Evolutionary conservation across 2,329 filamentous ascomycete genomes (phyloP).

Genomic region (Fusarium drepaniforme): DNA sequence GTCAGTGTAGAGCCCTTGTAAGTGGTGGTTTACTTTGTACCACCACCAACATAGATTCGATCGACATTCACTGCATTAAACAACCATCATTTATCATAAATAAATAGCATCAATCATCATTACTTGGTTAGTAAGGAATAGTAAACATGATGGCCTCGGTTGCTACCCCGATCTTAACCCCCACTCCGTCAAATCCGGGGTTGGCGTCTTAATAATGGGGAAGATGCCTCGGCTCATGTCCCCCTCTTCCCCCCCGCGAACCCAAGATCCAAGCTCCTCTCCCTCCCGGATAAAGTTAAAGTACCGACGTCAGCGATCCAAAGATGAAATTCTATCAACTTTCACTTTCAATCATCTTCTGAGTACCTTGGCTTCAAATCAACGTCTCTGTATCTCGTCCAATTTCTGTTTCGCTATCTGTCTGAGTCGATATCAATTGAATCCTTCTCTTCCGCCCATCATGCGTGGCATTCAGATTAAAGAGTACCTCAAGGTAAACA

Average conservation of each 20-base stretch:
- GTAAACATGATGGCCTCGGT: not conserved
- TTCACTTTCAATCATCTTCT: not conserved
- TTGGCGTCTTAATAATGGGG: constrained; percentile 20
- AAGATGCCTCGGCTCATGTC: constrained; percentile 45
- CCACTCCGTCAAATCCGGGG: not conserved
- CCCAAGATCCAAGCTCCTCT: constrained; percentile 18
- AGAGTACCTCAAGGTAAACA: constrained; percentile 78
- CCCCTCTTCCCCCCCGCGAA: constrained; percentile 40
- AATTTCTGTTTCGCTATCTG: not conserved
- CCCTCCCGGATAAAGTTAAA: not conserved
- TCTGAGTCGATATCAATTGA: not conserved
- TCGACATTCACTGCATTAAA: not conserved
- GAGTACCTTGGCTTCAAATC: too few relatives aligned
- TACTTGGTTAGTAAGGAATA: not conserved
- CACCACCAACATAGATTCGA: not conserved
- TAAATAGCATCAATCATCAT: not conserved
- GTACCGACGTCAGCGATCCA: constrained; percentile 27
- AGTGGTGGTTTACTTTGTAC: not conserved
- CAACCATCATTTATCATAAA: not conserved
- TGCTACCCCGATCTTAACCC: not conserved
- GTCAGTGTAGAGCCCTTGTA: not conserved
- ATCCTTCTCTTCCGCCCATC: constrained; percentile 43
- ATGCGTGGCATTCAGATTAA: constrained; percentile 83
- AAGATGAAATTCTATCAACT: not conserved
- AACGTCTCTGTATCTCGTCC: too few relatives aligned